These are phyloP conservation scores for Magnusiomyces sp. DNA, from an alignment of 1,139 yeast species.

Conservation along the genomic window DNA sequence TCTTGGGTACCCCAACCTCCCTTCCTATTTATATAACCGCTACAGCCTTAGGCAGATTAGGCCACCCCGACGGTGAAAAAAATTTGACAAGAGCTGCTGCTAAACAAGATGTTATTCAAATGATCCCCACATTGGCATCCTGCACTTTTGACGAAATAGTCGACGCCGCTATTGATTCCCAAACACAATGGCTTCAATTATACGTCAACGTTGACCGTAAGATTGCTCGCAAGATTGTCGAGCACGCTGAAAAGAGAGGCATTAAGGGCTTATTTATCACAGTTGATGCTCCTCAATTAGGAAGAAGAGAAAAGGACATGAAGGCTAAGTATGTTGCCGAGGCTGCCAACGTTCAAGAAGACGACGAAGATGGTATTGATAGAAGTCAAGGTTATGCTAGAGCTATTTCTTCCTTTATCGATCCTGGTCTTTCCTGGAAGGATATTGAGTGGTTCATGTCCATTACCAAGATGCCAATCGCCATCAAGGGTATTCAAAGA, in stretches of 20 bases:
- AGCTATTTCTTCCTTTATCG: constrained; percentile 78
- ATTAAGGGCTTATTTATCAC: constrained; percentile 75
- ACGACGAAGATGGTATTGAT: constrained; percentile 42
- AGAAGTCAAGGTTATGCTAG: constrained; percentile 79
- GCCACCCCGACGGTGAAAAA: constrained; percentile 49
- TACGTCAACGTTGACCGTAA: constrained; percentile 71
- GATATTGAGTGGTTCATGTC: constrained; percentile 52
- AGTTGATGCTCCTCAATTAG: constrained; percentile 91
- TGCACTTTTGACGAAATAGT: constrained; percentile 50
- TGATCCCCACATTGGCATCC: constrained; percentile 50
- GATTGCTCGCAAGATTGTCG: constrained; percentile 50
- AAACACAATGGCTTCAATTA: constrained; percentile 83
- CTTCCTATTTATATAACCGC: constrained; percentile 53
- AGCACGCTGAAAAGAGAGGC: constrained; percentile 68
- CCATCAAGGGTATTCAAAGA: constrained; percentile 64
- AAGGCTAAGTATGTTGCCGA: constrained; percentile 55
- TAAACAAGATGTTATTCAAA: constrained; percentile 42
- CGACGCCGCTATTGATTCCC: constrained; percentile 41
- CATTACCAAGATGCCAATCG: constrained; percentile 53
- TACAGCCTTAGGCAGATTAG: constrained; percentile 49
- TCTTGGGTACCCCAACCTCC: constrained; percentile 41
- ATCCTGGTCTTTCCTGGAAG: constrained; percentile 64
- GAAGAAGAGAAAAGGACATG: constrained; percentile 72
- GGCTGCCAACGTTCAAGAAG: constrained; percentile 41
- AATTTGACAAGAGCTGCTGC: constrained; percentile 44